A percentile compares a stretch with the other conserved stretches of the same genome.
Evolutionary conservation across 441 rosid species (phyloP).

Genomic region (Gossypium trilobum): DNA sequence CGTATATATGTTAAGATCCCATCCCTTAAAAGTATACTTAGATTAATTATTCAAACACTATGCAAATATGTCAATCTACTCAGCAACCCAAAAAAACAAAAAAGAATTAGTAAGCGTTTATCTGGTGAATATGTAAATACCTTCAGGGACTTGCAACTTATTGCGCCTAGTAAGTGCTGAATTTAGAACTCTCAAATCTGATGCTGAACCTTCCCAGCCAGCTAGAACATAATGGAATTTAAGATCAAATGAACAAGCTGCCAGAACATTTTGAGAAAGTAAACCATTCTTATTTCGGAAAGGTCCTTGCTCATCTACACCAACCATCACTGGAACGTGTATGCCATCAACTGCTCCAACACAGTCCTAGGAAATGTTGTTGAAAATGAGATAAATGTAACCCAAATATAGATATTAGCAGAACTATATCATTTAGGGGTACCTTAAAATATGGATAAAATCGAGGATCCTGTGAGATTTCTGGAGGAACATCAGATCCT

Average conservation of each 20-base stretch:
- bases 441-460: constrained; percentile 71
- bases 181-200: constrained; percentile 60
- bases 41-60: neutral
- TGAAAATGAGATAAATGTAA: constrained; percentile 10
- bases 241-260: constrained; percentile 72
- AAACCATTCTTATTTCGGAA: constrained; percentile 61
- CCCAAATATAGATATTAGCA: neutral
- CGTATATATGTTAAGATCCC: neutral
- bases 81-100: neutral
- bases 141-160: constrained; percentile 68
- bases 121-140: constrained; percentile 25
- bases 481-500: constrained; percentile 37
- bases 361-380: constrained; percentile 42
- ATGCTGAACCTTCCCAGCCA: constrained; percentile 97
- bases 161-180: constrained; percentile 64
- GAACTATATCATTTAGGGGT: constrained; percentile 1
- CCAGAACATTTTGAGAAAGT: constrained; percentile 71
- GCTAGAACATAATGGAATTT: constrained; percentile 77
- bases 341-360: constrained; percentile 77
- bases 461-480: constrained; percentile 39
- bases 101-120: neutral
- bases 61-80: neutral
- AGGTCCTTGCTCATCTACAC: constrained; percentile 86
- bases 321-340: constrained; percentile 79
- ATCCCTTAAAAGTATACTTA: neutral